Evolutionary conservation across 805 yeast genomes (phyloP), one percentile per base, ranked within the genome.

Genomic region (Candida endomychidarum): DNA sequence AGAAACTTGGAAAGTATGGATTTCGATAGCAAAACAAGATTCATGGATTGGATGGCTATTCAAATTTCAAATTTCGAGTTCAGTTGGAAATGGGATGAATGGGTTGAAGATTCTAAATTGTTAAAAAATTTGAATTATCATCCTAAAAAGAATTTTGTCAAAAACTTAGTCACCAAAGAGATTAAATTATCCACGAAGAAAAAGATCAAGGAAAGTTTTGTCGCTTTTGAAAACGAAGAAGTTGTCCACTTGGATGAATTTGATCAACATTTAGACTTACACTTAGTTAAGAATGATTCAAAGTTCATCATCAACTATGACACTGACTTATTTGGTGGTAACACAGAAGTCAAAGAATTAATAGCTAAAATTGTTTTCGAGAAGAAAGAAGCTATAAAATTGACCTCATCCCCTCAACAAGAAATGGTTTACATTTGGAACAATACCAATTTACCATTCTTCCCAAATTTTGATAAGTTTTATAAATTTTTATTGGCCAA

Each of bases 31-130:
- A 75, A 81, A 48, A 72, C 78, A 44, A 71, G 90, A 44, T 85
- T 78, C 49, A 69, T 87, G 52, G 91, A 86, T 61, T 93, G 98
- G 98, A 82, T 95, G 70, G 75, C 95, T 1, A 82, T 86, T 41
- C 99, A 93, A 63, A 77, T 93, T 59, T 85, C 95, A 53, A 93
- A 91, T 58, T 93, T 91, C 61, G 89, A 85, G 42, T 93, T 87
- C 64, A 86, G 90, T 25, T 93, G 99, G 99, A 88, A 89, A 57
- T 93, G 99, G 99, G 80, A 78, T 47, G 98, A 90, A 60, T 93
- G 99, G 99, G 78, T 74, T 19, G 64, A 61, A 2, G 86, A 81
- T 52, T 72, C 82, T 0, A 52, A 57, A n/a, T 60, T 58, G 33
- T 72, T 68, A 34, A 61, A 67, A 6, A 60, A 68, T 8, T 65